Evolutionary conservation across 768 basidiomycete species (phyloP).

Genomic region (Termitomyces sp.): DNA sequence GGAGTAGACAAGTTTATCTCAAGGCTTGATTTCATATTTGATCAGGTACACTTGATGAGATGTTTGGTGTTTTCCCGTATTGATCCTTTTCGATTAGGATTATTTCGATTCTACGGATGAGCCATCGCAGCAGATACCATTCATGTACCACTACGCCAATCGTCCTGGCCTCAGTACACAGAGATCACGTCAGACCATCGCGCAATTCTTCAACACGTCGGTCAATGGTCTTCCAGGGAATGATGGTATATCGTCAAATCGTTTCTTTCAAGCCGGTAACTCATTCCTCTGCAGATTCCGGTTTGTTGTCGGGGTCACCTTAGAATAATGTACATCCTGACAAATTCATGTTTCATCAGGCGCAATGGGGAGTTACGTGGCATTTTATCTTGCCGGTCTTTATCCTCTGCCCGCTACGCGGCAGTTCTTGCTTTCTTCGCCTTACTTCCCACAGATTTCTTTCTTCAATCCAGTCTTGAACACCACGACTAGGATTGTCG

Average conservation of each 20-base stretch:
- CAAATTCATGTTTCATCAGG: conserved; percentile 24
- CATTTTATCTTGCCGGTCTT: conserved; percentile 56
- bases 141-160: conserved; percentile 69
- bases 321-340: background rate
- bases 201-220: conserved; percentile 54
- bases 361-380: conserved; percentile 61
- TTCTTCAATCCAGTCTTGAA: conserved; percentile 60
- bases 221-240: conserved; percentile 59
- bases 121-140: conserved; percentile 65
- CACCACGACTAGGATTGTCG: conserved; percentile 51
- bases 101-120: conserved; percentile 66
- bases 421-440: conserved; percentile 58
- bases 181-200: conserved; percentile 51
- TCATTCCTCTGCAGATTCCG: conserved; percentile 21
- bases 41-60: conserved; percentile 31
- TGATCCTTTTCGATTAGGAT: conserved; percentile 24
- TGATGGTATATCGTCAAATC: conserved; percentile 40
- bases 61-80: background rate
- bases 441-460: conserved; percentile 57
- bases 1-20: conserved; percentile 50
- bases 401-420: conserved; percentile 62
- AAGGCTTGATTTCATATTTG: conserved; percentile 55
- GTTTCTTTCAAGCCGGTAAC: conserved; percentile 14
- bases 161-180: conserved; percentile 57
- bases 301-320: conserved; percentile 4